Evolutionary conservation across 2,329 filamentous ascomycete species (phyloP), one percentile per base, ranked within the genome.

Genomic region (Chaetomiaceae sp.): DNA sequence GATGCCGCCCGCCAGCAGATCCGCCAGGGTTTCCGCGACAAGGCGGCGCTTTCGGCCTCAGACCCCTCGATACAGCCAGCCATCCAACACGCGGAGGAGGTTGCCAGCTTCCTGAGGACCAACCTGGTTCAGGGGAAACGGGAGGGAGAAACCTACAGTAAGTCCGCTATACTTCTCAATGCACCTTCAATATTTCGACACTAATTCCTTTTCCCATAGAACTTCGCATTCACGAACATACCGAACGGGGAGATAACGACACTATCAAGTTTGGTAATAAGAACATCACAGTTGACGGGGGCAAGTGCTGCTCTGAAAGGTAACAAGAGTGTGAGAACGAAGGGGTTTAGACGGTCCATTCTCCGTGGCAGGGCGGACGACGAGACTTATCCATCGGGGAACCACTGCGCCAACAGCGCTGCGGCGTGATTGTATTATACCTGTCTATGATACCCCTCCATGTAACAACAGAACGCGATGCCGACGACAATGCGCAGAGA

Each of bases 171-270:
- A n/a, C n/a, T n/a, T n/a, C n/a, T n/a, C n/a, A n/a, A n/a, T n/a
- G n/a, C n/a, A n/a, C n/a, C n/a, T n/a, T n/a, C n/a, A n/a, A n/a
- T n/a, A n/a, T n/a, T n/a, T 22, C 11, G 6, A n/a, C 20, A n/a
- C 48, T 49, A 20, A 51, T 41, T 15, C 4, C 7, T 9, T n/a
- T 20, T 17, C 18, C 7, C 12, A 10, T 56, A 96, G 89, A 85
- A 62, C 70, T 97, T 47, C 78, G 84, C 42, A 96, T 98, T 67
- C 93, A 97, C 65, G 78, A 95, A 51, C 72, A 95, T 55, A 98
- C 85, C 24, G 91, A 98, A 66, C 76, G 88, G 55, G 89, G 93
- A 44, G 86, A 97, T 68, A 98, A 98, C 62, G 89, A 96, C 58
- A 87, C 84, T 27, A 80, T 96, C 59, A 94, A 90, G 67, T 72